phyloP scores from a whole-genome alignment of 768 basidiomycete species.

The Podaxis pistillaris region DNA sequence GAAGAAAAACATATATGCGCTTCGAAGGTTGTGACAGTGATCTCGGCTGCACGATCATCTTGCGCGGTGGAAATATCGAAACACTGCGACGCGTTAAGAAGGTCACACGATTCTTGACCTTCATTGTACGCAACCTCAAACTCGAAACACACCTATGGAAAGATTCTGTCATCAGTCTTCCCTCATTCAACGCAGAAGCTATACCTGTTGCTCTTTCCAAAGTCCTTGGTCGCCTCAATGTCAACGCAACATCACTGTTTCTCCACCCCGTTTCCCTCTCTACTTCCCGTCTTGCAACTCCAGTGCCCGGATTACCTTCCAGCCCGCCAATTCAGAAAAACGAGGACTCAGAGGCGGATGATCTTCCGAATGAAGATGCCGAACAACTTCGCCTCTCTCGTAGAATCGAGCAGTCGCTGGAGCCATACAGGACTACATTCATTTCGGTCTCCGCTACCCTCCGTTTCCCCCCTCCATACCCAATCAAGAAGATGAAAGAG shows the following conservation, averaged over 20 bases:
- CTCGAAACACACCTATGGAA: conserved; percentile 95
- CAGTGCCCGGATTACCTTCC: background rate
- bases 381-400: conserved; percentile 67
- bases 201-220: conserved; percentile 43
- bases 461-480: conserved; percentile 89
- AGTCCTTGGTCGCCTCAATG: conserved; percentile 26
- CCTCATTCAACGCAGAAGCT: conserved; percentile 63
- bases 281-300: conserved; percentile 6
- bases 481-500: conserved; percentile 84
- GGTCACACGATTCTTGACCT: conserved; percentile 87
- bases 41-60: conserved; percentile 91
- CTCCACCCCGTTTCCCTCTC: conserved; percentile 17
- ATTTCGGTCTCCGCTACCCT: conserved; percentile 93
- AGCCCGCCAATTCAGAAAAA: conserved; percentile 11
- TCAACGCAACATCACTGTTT: conserved; percentile 20
- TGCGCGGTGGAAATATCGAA: conserved; percentile 84
- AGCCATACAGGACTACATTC: conserved; percentile 81
- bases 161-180: conserved; percentile 77
- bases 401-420: conserved; percentile 78
- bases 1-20: conserved; percentile 94
- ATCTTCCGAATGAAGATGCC: conserved; percentile 67
- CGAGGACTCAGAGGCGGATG: conserved; percentile 36
- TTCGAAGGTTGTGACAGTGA: conserved; percentile 95
- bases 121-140: conserved; percentile 91
- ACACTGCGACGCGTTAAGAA: conserved; percentile 85